Base-by-base conservation (phyloP, 2,329 filamentous ascomycete genomes). In the Talaromyces verruculosus region DNA sequence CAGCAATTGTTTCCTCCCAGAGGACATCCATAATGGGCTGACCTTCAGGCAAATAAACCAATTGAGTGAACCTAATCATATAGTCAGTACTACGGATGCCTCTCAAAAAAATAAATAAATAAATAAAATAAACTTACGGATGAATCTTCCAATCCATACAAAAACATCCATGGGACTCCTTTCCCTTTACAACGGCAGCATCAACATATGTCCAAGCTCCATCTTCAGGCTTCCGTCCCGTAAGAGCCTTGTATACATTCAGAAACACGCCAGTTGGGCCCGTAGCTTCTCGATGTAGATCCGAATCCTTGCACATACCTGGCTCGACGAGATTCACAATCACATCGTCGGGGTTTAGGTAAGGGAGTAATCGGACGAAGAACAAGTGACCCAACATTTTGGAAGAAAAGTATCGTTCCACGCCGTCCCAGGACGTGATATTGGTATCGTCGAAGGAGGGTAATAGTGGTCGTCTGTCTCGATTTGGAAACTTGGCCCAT, bases 271-370 rank as follows among this genome's bases (percentile, higher is more conserved):
- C 53, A 13, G 43, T 43, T 5, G 2, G 10, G 2, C 19, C 43
- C 1, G n/a, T 22, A 6, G 19, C 43, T 22, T 53, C 45, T 83
- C 63, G 84, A n/a, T 53, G 45, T 17, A 86, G 72, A 0, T 71
- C 69, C 0, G 84, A 84, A 1, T 79, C 81, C 33, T 74, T 77
- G 6, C 78, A 75, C 47, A 78, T 73, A 0, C 80, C 83, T 1
- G 83, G 83, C 22, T 83, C 81, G 1, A 79, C 80, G 1, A 83
- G 67, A 64, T 84, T 85, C 57, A 85, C 72, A 47, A 77, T 69
- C 0, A 83, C 78, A 39, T 82, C 77, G 0, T 82, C 74, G 0
- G 77, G 67, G 1, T 73, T 73, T 0, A 83, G 74, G n/a, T 74
- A 73, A 13, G 80, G 75, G 6, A 69, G 70, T 0, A 83, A 67